Base-by-base conservation (phyloP, 208 protist species). In the Naegleria gruberi region DNA sequence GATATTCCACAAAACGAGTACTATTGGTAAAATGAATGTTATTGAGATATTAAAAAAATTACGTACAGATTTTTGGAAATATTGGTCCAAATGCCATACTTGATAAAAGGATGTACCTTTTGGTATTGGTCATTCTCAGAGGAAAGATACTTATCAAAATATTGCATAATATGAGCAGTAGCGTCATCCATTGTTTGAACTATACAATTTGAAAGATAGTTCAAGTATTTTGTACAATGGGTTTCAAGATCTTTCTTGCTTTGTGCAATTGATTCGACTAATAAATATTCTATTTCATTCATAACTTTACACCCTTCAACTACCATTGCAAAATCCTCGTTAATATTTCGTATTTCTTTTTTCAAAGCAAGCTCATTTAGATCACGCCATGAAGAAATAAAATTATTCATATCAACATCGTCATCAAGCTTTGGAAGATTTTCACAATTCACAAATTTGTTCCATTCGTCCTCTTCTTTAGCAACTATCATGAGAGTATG, bases 51-150 rank as follows among this genome's bases (percentile, higher is more conserved):
- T 4, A 55, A 55, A 55, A 4, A n/a, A 3, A 1, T 10, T 65
- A 65, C 51, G 15, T 65, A 65, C 51, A 77, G 34, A 37, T 77
- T 77, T 37, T 77, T 77, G 10, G 65, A 77, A 37, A 77, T 77
- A 77, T 77, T 77, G 0, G 65, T 77, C 65, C 65, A 77, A n/a
- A 77, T 77, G 26, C 65, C 65, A 77, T 77, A 77, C n/a, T 77
- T 5, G 0, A 77, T 77, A 37, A 5, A 7, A 37, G 1, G 19
- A 19, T 77, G 26, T 77, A 37, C 30, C 8, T 77, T 77, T 77
- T 37, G 30, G n/a, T 37, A 77, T 77, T 77, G 65, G 8, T 77
- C 65, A 37, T 77, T 19, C 1, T 77, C 65, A 12, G 17, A 37
- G 8, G 26, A 37, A 6, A 77, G 34, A 77, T 37, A 77, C n/a